Evolutionary conservation across 768 basidiomycete species (phyloP), one percentile per base, ranked within the genome.

Genomic region (Suillus sp.): DNA sequence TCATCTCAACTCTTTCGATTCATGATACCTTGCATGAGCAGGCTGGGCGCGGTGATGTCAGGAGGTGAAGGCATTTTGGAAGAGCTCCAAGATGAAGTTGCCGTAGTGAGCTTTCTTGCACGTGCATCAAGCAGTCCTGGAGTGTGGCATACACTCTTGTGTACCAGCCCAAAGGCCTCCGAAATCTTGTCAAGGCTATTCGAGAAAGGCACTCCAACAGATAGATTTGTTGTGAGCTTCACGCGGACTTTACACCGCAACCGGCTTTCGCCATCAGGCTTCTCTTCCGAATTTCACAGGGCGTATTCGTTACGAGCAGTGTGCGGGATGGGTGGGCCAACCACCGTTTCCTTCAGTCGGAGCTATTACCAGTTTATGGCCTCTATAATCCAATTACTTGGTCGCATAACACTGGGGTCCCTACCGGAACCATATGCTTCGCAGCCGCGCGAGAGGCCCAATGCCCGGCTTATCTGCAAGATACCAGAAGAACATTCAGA

Each of bases 191-290:
- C 54, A 8, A 45, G 4, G 43, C 4, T 45, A 45, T 45, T 45
- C 43, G 11, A 45, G 43, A 2, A n/a, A 45, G 20, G 2, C 35
- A 56, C 54, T 3, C 16, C 6, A 2, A 16, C 35, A 10, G 54
- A 56, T 37, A 1, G 0, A 9, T 9, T 16, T 25, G 35, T 71
- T 62, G 65, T 74, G 56, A 62, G 75, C 67, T 75, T 75, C 70
- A 75, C 75, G 40, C 70, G 70, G 30, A 62, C 74, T 56, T 69
- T 70, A 30, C 66, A 76, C 51, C 38, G 38, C 4, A 65, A 78
- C 48, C 67, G 76, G 37, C 13, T 11, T 18, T 59, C 7, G 0
- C 37, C 10, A 8, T 22, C 40, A 37, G 14, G 2, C 25, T n/a
- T 32, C 51, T 34, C 48, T 45, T 62, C 30, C 22, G 42, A 6